Base-by-base conservation (phyloP, 345 rosid genomes). In the Hibiscus mutabilis region DNA sequence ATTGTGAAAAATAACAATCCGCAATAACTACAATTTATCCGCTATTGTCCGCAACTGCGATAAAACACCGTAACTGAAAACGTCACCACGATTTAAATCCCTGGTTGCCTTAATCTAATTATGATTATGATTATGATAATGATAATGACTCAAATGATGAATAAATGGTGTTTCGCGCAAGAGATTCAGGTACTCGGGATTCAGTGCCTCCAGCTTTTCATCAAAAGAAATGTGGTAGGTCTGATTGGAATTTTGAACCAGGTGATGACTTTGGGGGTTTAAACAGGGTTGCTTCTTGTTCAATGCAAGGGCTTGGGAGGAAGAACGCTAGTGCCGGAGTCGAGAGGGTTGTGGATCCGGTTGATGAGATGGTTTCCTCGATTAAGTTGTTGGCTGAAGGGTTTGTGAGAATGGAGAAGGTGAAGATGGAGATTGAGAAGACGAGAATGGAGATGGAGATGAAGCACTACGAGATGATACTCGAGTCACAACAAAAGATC, bases 351-450 rank as follows among this genome's bases (percentile, higher is more conserved):
- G 42, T 64, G 6, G 89, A 83, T 70, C 85, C 89, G 3, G 22
- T 86, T 25, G 76, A 78, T 21, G 89, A 86, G 72, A 69, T 86
- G 74, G 92, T 81, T 31, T 78, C 88, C 21, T 83, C 92, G 2
- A 80, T 86, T 25, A 85, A 82, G 66, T 52, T 80, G 79, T 77
- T 82, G 74, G 76, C 87, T 0, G 83, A 84, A 63, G 80, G 76
- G 78, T 90, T 86, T 82, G 81, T 81, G 76, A 81, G 79, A 76
- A 80, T 85, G 60, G 96, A 89, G 86, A 82, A 81, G 81, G 82
- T 83, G 80, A 89, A 89, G 85, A 85, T 89, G 84, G 91, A 89
- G 78, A 84, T 84, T 42, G 92, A 90, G 83, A 86, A 84, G 80
- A 70, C 79, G 72, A 75, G 86, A 71, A 90, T 90, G 91, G 87